Evolutionary conservation across 2,329 filamentous ascomycete genomes (phyloP), one percentile per base, ranked within the genome.

Genomic region (Nemania diffusa): DNA sequence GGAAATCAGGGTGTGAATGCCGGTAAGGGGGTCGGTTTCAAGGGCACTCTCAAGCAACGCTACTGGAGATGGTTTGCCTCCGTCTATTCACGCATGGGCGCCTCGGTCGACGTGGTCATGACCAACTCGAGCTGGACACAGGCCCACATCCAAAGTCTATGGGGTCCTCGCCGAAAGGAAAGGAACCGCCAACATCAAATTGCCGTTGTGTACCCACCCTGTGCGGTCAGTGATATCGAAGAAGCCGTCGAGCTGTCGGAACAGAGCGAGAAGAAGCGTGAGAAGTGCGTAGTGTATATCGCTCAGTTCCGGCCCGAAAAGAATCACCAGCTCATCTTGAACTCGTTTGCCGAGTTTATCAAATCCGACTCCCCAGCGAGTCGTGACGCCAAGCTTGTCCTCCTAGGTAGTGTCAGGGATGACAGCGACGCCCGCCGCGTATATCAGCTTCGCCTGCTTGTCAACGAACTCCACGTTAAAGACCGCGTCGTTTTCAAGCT

Each of bases 251-350:
- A 91, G 15, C 87, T 97, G 13, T 90, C 90, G 0, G 83, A 84
- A 17, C 85, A 85, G 52, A 93, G 87, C 78, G 93, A 96, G 77
- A 84, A 85, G 73, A 81, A 83, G 57, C 89, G 96, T 40, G 86
- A 93, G 70, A 90, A 89, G 48, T 87, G 89, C 46, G 81, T 99
- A 15, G 84, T 99, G 20, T 99, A 97, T 81, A 97, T 99, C 74
- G 96, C 95, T 1, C 96, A 99, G 79, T 99, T 99, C 79, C 91
- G 96, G 0, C 95, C 96, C 0, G 96, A 99, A 79, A 99, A 99
- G 84, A 97, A 97, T 79, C 96, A 99, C 81, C 85, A 90, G 42
- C 87, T 97, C 26, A 91, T 99, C 62, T 83, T 99, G 48, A 88
- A 92, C 73, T 90, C 96, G 0, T 99, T 97, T 76, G 88, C 93